These are phyloP conservation scores for Euphrasia confusa DNA, from an alignment of 257 asterid genomes.

Conservation along the genomic window DNA sequence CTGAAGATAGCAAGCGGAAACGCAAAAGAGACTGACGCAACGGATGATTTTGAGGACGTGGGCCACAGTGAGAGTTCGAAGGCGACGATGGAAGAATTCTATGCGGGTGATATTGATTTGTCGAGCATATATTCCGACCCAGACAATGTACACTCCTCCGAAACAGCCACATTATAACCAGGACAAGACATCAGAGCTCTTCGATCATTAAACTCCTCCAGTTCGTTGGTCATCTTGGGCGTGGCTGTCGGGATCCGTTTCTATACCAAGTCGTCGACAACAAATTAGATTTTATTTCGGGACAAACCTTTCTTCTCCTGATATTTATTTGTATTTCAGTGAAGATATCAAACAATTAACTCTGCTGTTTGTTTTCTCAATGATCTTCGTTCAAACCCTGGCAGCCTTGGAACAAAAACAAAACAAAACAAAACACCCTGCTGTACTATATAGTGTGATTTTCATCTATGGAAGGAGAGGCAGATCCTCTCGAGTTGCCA, in stretches of 20 bases:
- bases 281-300: slow-evolving; percentile 8
- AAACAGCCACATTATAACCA: slow-evolving; percentile 84
- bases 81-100: slow-evolving; percentile 61
- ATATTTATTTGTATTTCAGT: slow-evolving; percentile 14
- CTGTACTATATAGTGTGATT: neutral
- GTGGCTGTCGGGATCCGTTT: slow-evolving; percentile 68
- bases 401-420: too few species aligned
- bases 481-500: slow-evolving; percentile 56
- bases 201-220: slow-evolving; percentile 64
- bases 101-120: slow-evolving; percentile 54
- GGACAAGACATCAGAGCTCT: slow-evolving; percentile 72
- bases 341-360: slow-evolving; percentile 19
- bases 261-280: slow-evolving; percentile 67
- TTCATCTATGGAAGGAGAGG: slow-evolving; percentile 51
- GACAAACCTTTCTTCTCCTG: slow-evolving; percentile 13
- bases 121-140: slow-evolving; percentile 50
- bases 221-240: slow-evolving; percentile 67
- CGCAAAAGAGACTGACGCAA: too few species aligned
- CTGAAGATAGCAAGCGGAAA: too few species aligned
- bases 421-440: too few species aligned
- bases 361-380: slow-evolving; percentile 9
- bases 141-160: slow-evolving; percentile 60
- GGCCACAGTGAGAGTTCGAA: slow-evolving; percentile 74
- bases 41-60: slow-evolving; percentile 83
- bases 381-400: neutral